Evolutionary conservation across 129 eudicot species (phyloP).

Genomic region (Cynara cardunculus): DNA sequence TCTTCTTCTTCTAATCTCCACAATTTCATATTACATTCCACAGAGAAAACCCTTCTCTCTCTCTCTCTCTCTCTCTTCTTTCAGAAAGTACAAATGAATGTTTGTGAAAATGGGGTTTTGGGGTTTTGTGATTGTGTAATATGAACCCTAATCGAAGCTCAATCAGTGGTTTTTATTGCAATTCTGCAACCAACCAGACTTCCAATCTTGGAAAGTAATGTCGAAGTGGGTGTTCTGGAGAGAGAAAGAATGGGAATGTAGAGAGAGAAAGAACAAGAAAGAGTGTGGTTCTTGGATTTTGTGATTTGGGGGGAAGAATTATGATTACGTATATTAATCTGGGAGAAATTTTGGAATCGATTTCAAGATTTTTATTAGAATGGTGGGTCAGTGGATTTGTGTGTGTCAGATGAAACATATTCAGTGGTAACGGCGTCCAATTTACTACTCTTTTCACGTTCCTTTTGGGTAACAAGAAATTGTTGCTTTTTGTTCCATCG

Average conservation of each 20-base stretch:
- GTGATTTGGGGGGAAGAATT: conserved; percentile 18
- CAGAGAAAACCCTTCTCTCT: background rate
- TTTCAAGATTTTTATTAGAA: background rate
- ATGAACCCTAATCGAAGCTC: background rate
- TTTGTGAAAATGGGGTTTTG: conserved; percentile 2
- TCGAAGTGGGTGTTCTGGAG: background rate
- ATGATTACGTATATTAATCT: conserved; percentile 4
- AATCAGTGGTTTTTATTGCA: background rate
- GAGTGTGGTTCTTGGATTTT: conserved; percentile 12
- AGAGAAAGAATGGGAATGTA: conserved; percentile 15
- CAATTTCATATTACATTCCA: conserved; percentile 38
- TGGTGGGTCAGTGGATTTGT: conserved; percentile 29
- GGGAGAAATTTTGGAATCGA: background rate
- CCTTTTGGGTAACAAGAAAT: background rate
- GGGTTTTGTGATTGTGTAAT: background rate
- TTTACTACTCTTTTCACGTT: too few relatives aligned
- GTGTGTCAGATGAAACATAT: conserved; percentile 23
- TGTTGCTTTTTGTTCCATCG: background rate
- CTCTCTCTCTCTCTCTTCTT: background rate
- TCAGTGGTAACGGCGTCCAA: background rate
- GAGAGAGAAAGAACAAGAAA: conserved; percentile 2
- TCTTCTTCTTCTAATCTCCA: conserved; percentile 11
- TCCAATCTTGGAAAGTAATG: conserved; percentile 12
- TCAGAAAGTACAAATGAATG: background rate
- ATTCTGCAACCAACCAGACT: background rate